A percentile compares a stretch with the other conserved stretches of the same genome.
Evolutionary conservation across 306 rosid species (phyloP).

Genomic region (Lathyrus tuberosus): DNA sequence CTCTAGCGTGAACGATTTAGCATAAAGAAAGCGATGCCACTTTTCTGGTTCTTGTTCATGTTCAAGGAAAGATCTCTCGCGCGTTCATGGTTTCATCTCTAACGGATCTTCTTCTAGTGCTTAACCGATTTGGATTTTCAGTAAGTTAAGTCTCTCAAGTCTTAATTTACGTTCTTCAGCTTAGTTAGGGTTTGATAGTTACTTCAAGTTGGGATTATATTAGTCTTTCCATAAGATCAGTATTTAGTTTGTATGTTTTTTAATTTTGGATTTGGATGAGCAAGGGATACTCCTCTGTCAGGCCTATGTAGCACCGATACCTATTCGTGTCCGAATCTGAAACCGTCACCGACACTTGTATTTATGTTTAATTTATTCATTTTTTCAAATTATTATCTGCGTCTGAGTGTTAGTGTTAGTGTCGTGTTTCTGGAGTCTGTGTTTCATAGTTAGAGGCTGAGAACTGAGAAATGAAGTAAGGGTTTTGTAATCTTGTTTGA

Average conservation of each 20-base stretch:
- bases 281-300: conserved; percentile 29
- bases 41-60: conserved; percentile 40
- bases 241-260: conserved; percentile 21
- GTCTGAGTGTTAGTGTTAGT: too few relatives aligned
- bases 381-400: too few relatives aligned
- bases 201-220: conserved; percentile 14
- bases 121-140: conserved; percentile 32
- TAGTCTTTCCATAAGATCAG: conserved; percentile 19
- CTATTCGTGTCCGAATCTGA: too few relatives aligned
- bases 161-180: conserved; percentile 27
- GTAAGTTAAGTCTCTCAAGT: conserved; percentile 29
- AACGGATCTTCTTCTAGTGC: conserved; percentile 3
- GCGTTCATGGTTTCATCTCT: conserved; percentile 29
- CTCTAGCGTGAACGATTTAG: conserved; percentile 30
- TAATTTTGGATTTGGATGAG: conserved; percentile 23
- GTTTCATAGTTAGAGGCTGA: conserved; percentile 34
- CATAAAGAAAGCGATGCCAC: conserved; percentile 23
- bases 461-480: conserved; percentile 17
- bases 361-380: too few relatives aligned
- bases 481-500: conserved; percentile 27
- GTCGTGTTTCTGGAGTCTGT: too few relatives aligned
- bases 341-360: too few relatives aligned
- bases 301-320: too few relatives aligned
- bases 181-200: conserved; percentile 48
- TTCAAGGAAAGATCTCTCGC: conserved; percentile 27